Base-by-base conservation (phyloP, 495 filamentous ascomycete species). In the Penicillium salamii region DNA sequence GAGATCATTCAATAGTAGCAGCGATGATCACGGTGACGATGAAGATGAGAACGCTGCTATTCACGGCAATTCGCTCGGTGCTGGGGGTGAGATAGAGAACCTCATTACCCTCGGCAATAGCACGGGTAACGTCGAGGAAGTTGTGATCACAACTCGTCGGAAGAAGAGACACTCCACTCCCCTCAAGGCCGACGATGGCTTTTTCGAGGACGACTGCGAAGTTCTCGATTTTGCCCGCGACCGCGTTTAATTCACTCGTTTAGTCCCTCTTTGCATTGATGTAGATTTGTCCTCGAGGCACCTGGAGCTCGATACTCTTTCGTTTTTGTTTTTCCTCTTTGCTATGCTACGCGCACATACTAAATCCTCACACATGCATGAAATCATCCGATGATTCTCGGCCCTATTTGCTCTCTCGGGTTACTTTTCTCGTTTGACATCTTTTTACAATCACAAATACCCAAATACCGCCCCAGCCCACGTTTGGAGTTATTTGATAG, bases 121-220 rank as follows among this genome's bases (percentile, higher is more conserved):
- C 53, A 81, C 78, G n/a, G 84, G 84, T 24, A 84, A 87, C 43
- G 77, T 82, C 37, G 85, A 88, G 64, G 85, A 90, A 66, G 83
- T 95, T 23, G 82, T 92, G 29, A 81, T 91, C 18, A 92, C 88
- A 8, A 92, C 88, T 2, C 73, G 89, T 34, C 72, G 86, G 70
- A 69, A 87, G 79, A 70, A 85, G 76, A 59, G 59, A 68, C 63
- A 62, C 62, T 54, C 58, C 11, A 50, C 58, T 40, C 54, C 61
- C 45, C 68, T 52, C 51, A 78, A 77, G 19, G 80, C 82, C 13
- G 87, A 85, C 26, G 87, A 91, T 31, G 90, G 89, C 3, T 93
- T 96, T 66, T 96, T 96, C 58, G 91, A 96, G 65, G 90, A 96
- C 61, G 91, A 93, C 63, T 92, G 88, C 59, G 91, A 95, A 59